Base-by-base conservation (phyloP, 177 flowering plant genomes). In the Telopea speciosissima region DNA sequence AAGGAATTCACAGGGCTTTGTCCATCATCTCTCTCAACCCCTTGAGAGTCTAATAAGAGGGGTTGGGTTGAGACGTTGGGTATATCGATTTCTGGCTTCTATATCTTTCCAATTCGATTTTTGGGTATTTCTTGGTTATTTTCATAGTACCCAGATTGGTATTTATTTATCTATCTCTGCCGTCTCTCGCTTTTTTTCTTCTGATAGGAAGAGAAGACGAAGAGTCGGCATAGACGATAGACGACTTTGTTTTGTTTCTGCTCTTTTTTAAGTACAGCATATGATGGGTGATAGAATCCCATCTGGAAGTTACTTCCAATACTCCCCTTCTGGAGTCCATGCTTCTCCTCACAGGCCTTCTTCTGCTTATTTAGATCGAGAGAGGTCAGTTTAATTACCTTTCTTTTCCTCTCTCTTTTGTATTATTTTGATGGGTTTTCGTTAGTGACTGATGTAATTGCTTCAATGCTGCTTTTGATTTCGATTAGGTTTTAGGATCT, bases 241-340 rank as follows among this genome's bases (percentile, higher is more conserved):
- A 13, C 2, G 54, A 11, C 54, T 9, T 49, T 49, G 14, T 12
- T 9, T 49, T 49, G 14, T 12, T 49, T 49, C 54, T 36, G 0
- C 58, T 52, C 58, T 52, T 2, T 58, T 58, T 58, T 0, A n/a
- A 49, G 17, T 49, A 68, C 17, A 9, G 31, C 24, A 49, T 26
- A 28, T 72, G 75, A 82, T 84, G 87, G 84, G 79, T 33, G 83
- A 81, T 52, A 80, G 83, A 74, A 82, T 82, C 42, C 80, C 79
- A 26, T 79, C 84, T 25, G 82, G 83, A n/a, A 82, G 82, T 73
- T 84, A 78, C 74, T 82, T 84, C 67, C 87, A 84, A 73, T 82
- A 80, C 77, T 80, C 87, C 23, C 83, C 84, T 42, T 79, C 84
- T 72, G 81, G 83, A 62, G 72, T 78, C 21, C 83, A 83, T 45